Evolutionary conservation across 257 asterid genomes (phyloP).

Genomic region (Mitragyna speciosa): DNA sequence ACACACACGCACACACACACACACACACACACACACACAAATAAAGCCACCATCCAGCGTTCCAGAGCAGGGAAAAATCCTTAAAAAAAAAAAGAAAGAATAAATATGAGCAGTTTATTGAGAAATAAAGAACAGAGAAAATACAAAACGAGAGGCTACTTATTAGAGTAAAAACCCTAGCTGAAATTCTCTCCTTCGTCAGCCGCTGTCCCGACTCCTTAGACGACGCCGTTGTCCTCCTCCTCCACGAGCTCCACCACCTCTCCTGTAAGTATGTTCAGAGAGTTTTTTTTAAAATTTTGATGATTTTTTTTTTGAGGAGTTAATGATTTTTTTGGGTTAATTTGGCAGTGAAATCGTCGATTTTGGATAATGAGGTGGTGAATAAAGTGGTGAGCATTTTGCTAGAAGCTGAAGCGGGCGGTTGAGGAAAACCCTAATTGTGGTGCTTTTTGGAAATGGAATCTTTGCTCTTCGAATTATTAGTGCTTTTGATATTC

Average conservation of each 20-base stretch:
- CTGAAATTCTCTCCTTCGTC: conserved; percentile 65
- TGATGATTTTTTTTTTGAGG: no score
- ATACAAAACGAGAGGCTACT: conserved; percentile 89
- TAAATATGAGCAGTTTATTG: conserved; percentile 44
- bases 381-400: conserved; percentile 55
- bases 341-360: conserved; percentile 62
- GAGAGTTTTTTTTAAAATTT: not conserved
- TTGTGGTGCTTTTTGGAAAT: conserved; percentile 25
- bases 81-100: no score
- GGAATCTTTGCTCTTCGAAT: conserved; percentile 61
- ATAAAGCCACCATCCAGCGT: no score
- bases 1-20: no score
- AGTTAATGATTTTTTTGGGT: not conserved
- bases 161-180: conserved; percentile 74
- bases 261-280: conserved; percentile 40
- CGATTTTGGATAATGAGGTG: conserved; percentile 78
- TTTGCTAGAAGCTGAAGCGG: conserved; percentile 60
- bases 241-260: conserved; percentile 74
- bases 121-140: conserved; percentile 79
- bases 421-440: conserved; percentile 61
- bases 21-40: not conserved
- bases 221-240: conserved; percentile 73
- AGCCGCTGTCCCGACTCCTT: conserved; percentile 54
- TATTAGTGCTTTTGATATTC: conserved; percentile 72
- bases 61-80: not conserved